Conservation (phyloP, 2,329 filamentous ascomycete species). For the Exophiala aquamarina region DNA sequence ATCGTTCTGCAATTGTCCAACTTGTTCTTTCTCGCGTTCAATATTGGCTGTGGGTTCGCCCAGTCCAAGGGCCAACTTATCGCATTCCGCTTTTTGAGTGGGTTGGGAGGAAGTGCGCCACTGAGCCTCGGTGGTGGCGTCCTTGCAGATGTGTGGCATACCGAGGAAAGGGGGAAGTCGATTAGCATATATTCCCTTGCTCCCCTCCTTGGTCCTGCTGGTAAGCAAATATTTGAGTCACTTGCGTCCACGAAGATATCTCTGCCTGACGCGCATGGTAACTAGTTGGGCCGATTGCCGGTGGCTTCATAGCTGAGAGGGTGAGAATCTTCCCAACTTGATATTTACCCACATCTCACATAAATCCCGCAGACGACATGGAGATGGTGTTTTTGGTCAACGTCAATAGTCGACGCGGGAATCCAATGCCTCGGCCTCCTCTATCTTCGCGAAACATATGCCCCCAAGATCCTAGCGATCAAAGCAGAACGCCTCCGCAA, state of each 20-base stretch:
- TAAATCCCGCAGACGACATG: constrained; percentile 65
- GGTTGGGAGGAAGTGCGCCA: constrained; percentile 59
- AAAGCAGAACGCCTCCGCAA: constrained; percentile 55
- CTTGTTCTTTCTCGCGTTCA: constrained; percentile 58
- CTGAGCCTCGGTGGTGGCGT: constrained; percentile 53
- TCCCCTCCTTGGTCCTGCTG: constrained; percentile 63
- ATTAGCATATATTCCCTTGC: constrained; percentile 64
- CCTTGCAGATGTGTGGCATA: constrained; percentile 57
- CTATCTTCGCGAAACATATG: constrained; percentile 66
- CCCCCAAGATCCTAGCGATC: constrained; percentile 59
- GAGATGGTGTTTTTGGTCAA: constrained; percentile 73
- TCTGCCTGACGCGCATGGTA: no score
- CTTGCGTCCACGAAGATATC: no score
- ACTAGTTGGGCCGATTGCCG: constrained; percentile 63
- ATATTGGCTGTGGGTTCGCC: constrained; percentile 59
- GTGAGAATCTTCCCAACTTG: background rate
- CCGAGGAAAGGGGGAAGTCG: constrained; percentile 63
- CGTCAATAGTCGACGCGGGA: constrained; percentile 61
- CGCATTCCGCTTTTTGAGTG: constrained; percentile 58
- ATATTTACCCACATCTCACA: background rate
- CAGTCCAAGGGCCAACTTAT: constrained; percentile 55
- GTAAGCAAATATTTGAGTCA: background rate
- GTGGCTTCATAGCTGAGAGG: constrained; percentile 63
- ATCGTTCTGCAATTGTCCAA: constrained; percentile 56
- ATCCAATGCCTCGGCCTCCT: constrained; percentile 64